These are phyloP conservation scores for Rhodotorula graminis DNA, from an alignment of 768 basidiomycete species.

Conservation along the genomic window DNA sequence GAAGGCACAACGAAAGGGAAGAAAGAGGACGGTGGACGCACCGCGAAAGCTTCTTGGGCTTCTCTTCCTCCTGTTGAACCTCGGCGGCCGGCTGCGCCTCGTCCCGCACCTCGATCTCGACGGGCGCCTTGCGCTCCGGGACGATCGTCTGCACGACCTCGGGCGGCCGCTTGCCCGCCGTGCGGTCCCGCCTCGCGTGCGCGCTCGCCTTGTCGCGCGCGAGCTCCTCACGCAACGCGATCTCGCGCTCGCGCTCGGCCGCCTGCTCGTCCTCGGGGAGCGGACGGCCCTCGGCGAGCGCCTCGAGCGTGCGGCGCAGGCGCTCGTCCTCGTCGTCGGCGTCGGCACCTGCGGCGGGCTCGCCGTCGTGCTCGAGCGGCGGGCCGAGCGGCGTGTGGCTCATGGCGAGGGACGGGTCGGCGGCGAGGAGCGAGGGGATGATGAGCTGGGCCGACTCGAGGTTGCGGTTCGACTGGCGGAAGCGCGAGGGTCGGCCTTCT, in stretches of 20 bases:
- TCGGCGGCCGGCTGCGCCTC: background rate
- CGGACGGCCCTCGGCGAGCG: conserved; percentile 11
- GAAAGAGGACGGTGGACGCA: background rate
- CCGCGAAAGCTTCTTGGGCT: background rate
- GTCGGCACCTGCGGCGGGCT: background rate
- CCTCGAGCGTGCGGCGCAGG: conserved; percentile 18
- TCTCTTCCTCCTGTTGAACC: background rate
- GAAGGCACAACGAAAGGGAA: too few species aligned
- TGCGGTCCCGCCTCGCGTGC: background rate
- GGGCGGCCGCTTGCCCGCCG: conserved; percentile 23
- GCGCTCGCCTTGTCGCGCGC: conserved; percentile 1
- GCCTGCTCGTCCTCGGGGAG: conserved; percentile 23
- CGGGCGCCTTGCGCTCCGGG: background rate
- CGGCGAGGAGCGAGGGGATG: conserved; percentile 32
- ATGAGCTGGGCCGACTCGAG: conserved; percentile 37
- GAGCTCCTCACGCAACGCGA: conserved; percentile 7
- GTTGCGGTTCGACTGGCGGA: conserved; percentile 30
- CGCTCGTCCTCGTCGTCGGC: conserved; percentile 11
- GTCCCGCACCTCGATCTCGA: background rate
- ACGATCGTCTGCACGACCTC: background rate
- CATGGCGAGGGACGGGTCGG: conserved; percentile 20
- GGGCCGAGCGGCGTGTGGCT: conserved; percentile 14
- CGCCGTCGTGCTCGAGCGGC: background rate
- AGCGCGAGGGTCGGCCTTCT: conserved; percentile 24
- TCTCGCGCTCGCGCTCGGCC: conserved; percentile 13